Evolutionary conservation across 257 asterid genomes (phyloP), one percentile per base, ranked within the genome.

Genomic region (Vinca minor): DNA sequence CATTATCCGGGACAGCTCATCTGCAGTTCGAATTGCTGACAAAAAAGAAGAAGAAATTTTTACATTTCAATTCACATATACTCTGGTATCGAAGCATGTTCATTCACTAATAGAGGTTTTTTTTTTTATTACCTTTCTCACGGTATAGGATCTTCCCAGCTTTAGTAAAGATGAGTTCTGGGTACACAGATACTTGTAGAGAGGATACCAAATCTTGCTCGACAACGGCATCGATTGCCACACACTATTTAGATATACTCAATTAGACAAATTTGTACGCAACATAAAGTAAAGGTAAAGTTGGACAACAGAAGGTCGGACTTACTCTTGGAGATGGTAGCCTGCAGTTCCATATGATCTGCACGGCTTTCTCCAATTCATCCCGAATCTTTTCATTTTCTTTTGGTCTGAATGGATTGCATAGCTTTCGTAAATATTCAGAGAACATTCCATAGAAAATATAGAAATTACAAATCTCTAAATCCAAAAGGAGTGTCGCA

Each of bases 281-380:
- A 54, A 63, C 46, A 54, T 62, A 17, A 47, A 54, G 29, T 0
- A 5, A 13, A 25, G 29, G 17, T 26, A 61, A 28, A 59, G 21
- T 1, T 42, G 66, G n/a, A 35, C 6, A 62, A 67, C n/a, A 21
- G 46, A 47, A 69, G 71, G 64, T 62, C 4, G 64, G 34, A 64
- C 87, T 76, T 78, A 91, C 96, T 74, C 98, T 79, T 31, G 98
- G 98, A 25, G 98, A 84, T 67, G 95, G 98, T 71, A 91, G 77
- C 75, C 88, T 77, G 80, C 98, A 88, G 79, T 86, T 85, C 96
- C 98, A 91, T 69, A 88, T 86, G 70, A 88, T 86, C 35, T 88
- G 79, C 74, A 88, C 89, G 58, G 96, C 95, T 64, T 88, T 88
- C 75, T 88, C 96, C 77, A 91, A 69, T 76, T 86, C 92, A 71